Evolutionary conservation across 140 eudicot species (phyloP), one percentile per base, ranked within the genome.

Genomic region (Cichorium intybus): DNA sequence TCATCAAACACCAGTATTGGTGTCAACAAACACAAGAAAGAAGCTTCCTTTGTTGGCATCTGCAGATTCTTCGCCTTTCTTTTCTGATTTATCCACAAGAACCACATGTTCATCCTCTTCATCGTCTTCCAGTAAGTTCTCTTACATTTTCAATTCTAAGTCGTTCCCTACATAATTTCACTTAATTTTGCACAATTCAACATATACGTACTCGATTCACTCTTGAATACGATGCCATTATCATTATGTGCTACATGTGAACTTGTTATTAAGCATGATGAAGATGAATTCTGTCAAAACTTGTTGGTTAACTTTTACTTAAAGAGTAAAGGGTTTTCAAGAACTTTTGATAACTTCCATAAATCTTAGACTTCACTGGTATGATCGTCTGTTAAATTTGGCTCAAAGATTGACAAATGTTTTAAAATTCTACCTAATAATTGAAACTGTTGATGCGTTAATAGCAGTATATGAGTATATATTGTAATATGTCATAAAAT

Each of bases 61-160:
- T 68, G 23, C 65, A 31, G 64, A 58, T 63, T 73, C 72, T 33
- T 74, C 67, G 3, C 75, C 80, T 66, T 75, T 53, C 34, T 52
- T 61, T 39, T 34, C 77, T 39, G 31, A 66, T 56, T 50, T 60
- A 60, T 77, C 80, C 63, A 49, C 74, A 61, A 73, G 75, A 79
- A 63, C 21, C 50, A 10, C 48, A 11, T 53, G 53, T 20, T 70
- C 77, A 5, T 55, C 64, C 9, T 23, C 69, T 24, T 46, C 59
- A 17, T 23, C 67, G 26, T 66, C 81, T 23, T 69, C 78, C 53
- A 60, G 93, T 85, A 58, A 78, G 81, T 53, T 56, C 26, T 17
- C 55, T 14, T 17, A 16, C 23, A 60, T 60, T 70, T 31, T 10
- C 45, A 18, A 14, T 24, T 54, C 54, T 27, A 8, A 24, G 28